Conservation (phyloP, 768 basidiomycete species). For the Pisolithus tinctorius region DNA sequence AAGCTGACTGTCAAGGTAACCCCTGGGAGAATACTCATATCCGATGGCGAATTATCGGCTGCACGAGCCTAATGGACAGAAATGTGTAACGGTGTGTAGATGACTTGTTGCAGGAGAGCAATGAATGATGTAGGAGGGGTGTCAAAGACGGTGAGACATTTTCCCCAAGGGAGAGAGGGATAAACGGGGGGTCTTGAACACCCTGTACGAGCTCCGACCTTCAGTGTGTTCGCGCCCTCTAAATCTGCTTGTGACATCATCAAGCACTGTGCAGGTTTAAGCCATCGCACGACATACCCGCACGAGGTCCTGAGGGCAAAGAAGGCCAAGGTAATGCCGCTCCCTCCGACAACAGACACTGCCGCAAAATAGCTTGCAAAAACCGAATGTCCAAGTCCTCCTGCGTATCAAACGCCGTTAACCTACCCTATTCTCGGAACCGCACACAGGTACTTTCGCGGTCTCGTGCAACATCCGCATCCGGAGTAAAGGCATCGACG, state of each 20-base stretch:
- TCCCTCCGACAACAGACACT: slow-evolving; percentile 53
- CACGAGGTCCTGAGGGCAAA: slow-evolving; percentile 46
- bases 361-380: slow-evolving; percentile 21
- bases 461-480: neutral
- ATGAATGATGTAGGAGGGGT: slow-evolving; percentile 33
- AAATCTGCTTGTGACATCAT: slow-evolving; percentile 16
- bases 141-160: slow-evolving; percentile 25
- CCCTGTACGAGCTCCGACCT: slow-evolving; percentile 49
- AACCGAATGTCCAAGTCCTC: slow-evolving; percentile 14
- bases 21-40: slow-evolving; percentile 29
- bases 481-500: slow-evolving; percentile 13
- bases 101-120: slow-evolving; percentile 30
- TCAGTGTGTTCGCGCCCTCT: slow-evolving; percentile 30
- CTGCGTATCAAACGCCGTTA: neutral
- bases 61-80: slow-evolving; percentile 41
- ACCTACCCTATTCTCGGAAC: neutral
- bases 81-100: slow-evolving; percentile 29
- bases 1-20: slow-evolving; percentile 44
- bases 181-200: slow-evolving; percentile 33
- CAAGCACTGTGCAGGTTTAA: neutral
- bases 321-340: slow-evolving; percentile 54
- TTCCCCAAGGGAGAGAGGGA: neutral
- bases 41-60: slow-evolving; percentile 24
- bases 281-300: slow-evolving; percentile 16
- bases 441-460: no score